Conservation (phyloP, 495 filamentous ascomycete species). For the Entonaema liquescens region DNA sequence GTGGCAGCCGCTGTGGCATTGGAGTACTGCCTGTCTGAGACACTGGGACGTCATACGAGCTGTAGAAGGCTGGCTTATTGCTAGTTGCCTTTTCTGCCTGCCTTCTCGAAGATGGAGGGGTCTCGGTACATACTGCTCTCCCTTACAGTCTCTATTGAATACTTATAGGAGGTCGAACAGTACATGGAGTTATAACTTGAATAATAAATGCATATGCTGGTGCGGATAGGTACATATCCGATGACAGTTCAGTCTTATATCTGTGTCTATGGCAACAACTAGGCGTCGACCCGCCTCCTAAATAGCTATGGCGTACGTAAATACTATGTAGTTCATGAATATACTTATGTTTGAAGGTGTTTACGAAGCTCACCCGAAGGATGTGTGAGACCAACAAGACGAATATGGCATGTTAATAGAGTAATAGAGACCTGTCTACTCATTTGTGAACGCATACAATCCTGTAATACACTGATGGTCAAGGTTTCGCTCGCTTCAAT, state of each 20-base stretch:
- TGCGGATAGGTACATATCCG: slow-evolving; percentile 27
- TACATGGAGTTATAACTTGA: neutral
- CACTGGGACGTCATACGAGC: slow-evolving; percentile 31
- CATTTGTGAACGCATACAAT: neutral
- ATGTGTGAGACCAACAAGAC: no score
- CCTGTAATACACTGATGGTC: neutral
- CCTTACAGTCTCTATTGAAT: neutral
- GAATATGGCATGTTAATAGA: no score
- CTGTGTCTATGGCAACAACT: no score
- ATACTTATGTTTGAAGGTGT: no score
- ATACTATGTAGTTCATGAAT: no score
- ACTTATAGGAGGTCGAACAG: neutral
- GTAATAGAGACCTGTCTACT: no score
- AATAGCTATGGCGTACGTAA: no score
- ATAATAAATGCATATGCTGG: neutral
- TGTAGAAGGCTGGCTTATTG: slow-evolving; percentile 5
- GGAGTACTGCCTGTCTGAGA: slow-evolving; percentile 23
- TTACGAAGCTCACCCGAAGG: neutral
- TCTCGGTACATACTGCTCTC: neutral
- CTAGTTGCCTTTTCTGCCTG: slow-evolving; percentile 3
- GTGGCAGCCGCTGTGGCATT: slow-evolving; percentile 30
- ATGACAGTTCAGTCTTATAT: no score
- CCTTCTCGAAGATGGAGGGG: neutral
- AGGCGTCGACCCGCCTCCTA: no score
- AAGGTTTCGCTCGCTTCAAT: neutral